Evolutionary conservation across 805 yeast species (phyloP), one percentile per base, ranked within the genome.

Genomic region (Torulaspora quercuum): DNA sequence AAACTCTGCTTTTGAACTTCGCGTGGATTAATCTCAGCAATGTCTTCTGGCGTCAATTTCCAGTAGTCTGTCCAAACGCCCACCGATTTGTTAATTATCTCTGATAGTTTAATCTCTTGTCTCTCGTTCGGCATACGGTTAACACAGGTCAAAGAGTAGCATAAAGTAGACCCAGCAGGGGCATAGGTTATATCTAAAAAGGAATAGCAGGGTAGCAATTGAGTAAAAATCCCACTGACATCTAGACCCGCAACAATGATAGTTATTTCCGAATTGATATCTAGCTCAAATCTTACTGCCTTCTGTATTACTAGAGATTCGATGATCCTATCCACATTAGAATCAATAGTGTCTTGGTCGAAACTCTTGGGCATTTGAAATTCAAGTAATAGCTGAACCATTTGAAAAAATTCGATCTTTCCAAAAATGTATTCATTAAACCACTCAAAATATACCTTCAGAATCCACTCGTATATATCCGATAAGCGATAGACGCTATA

Each of bases 1-100:
- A 80, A 77, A 38, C 85, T 80, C 55, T 86, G 95, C 23, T 77
- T 69, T 49, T 76, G 76, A n/a, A 78, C 67, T 37, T 76, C 75
- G 7, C 60, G 57, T 7, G 70, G 70, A 35, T 71, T 77, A 6
- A 75, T 61, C n/a, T 65, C 70, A 13, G 67, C 56, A 17, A 79
- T 52, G 31, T 78, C 81, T 15, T 73, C 76, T 3, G 70, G 68
- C 0, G 80, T 67, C 9, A 80, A 46, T 32, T 74, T 69, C 87
- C 86, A 80, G 49, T 78, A 80, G 7, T 75, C 68, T 0, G 78
- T 75, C 87, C 87, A 80, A 41, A 77, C 77, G 1, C 68, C 68
- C 4, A 69, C 58, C 1, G 63, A 55, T 35, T 57, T 63, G 29
- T 61, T 49, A 10, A 55, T 61, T 5, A 59, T 41, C 49, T 67